Conservation (phyloP, 169 alveolate genomes). For the Eimeria necatrix region DNA sequence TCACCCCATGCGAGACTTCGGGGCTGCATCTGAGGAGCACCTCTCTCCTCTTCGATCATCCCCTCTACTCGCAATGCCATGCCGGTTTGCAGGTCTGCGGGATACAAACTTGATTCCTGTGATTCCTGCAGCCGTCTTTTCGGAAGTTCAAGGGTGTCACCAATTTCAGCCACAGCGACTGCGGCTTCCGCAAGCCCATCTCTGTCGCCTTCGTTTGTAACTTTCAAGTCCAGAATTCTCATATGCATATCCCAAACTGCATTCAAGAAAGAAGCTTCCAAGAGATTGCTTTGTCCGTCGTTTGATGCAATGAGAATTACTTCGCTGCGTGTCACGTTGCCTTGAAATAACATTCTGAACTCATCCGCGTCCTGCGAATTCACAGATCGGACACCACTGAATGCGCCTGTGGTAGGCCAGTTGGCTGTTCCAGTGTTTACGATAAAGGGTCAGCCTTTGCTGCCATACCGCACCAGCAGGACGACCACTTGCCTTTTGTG, state of each 20-base stretch:
- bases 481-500: slow-evolving; percentile 36
- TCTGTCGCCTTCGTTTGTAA: slow-evolving; percentile 27
- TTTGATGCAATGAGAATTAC: slow-evolving; percentile 70
- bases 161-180: slow-evolving; percentile 48
- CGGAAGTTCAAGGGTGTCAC: slow-evolving; percentile 50
- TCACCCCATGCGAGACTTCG: slow-evolving; percentile 63
- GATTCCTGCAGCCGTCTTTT: slow-evolving; percentile 20
- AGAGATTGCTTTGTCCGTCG: slow-evolving; percentile 63
- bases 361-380: slow-evolving; percentile 66
- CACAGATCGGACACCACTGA: not conserved
- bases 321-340: slow-evolving; percentile 79
- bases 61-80: too few relatives aligned
- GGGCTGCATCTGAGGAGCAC: not conserved
- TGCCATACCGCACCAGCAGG: too few relatives aligned
- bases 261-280: slow-evolving; percentile 61
- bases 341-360: slow-evolving; percentile 61
- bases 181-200: slow-evolving; percentile 47
- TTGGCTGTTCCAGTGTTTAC: too few relatives aligned
- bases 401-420: too few relatives aligned
- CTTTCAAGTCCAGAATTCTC: slow-evolving; percentile 46
- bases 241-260: slow-evolving; percentile 79
- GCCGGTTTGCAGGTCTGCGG: too few relatives aligned
- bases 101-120: too few relatives aligned
- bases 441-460: too few relatives aligned
- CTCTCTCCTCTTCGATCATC: not conserved